Conservation (phyloP, 345 rosid genomes). For the Euphorbia peplus region DNA sequence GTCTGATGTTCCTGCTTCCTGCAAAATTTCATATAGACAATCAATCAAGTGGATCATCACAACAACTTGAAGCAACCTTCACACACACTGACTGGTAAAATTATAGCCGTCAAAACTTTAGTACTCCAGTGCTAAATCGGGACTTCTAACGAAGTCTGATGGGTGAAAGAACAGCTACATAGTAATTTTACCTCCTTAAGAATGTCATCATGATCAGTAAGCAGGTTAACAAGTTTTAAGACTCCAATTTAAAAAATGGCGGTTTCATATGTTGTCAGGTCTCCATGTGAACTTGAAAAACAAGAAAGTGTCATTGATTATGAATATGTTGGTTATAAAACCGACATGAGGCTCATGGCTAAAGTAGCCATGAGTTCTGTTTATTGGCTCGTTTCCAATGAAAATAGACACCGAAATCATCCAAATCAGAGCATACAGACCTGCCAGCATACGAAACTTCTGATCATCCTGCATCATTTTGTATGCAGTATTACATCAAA, state of each 20-base stretch:
- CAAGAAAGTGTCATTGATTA: too few species aligned
- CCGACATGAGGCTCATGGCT: too few species aligned
- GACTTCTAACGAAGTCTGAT: not conserved
- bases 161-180: not conserved
- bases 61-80: not conserved
- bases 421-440: too few species aligned
- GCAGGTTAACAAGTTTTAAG: not conserved
- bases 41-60: not conserved
- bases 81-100: not conserved
- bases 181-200: not conserved
- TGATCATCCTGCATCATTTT: too few species aligned
- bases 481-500: not conserved
- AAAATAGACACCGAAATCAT: too few species aligned
- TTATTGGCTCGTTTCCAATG: too few species aligned
- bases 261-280: too few species aligned
- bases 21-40: conserved; percentile 12
- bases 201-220: not conserved
- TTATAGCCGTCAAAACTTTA: not conserved
- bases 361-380: too few species aligned
- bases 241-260: not conserved
- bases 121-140: not conserved
- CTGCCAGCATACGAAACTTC: too few species aligned
- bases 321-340: too few species aligned
- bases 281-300: too few species aligned
- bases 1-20: conserved; percentile 35